Percentiles rank a stretch among this genome's conserved stretches.
These are phyloP conservation scores for Climacium dendroides DNA, from an alignment of 225 moss, liverwort and hornwort species.

Conservation along the genomic window DNA sequence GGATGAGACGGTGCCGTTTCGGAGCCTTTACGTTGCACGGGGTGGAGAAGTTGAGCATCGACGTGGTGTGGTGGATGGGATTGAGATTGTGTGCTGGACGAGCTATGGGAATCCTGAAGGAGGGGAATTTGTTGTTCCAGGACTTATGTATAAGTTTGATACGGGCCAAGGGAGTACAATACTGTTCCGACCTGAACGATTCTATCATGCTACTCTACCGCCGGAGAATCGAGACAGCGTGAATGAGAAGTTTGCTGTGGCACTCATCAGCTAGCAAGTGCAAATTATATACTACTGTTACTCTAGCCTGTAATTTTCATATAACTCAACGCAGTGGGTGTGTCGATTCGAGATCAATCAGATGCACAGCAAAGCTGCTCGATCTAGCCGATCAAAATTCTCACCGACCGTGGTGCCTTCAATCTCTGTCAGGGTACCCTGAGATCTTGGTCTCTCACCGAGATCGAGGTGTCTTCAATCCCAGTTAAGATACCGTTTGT, in stretches of 20 bases:
- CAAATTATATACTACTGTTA: background rate
- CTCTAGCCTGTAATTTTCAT: background rate
- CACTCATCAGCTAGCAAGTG: conserved; percentile 13
- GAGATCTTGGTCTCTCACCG: background rate
- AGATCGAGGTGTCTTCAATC: background rate
- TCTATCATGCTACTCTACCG: conserved; percentile 28
- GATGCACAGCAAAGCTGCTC: background rate
- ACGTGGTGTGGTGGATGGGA: background rate
- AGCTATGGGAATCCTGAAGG: conserved; percentile 10
- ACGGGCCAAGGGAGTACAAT: conserved; percentile 31
- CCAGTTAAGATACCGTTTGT: background rate
- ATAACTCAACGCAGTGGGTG: background rate
- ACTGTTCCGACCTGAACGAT: conserved; percentile 19
- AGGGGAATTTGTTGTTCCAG: conserved; percentile 29
- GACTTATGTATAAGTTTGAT: conserved; percentile 15
- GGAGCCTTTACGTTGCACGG: conserved; percentile 10
- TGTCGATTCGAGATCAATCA: background rate
- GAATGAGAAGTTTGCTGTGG: conserved; percentile 41
- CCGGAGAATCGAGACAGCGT: conserved; percentile 17
- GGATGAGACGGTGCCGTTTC: conserved; percentile 25
- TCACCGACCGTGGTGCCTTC: background rate
- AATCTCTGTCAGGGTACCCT: background rate
- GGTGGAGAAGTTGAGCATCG: conserved; percentile 18
- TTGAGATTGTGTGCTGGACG: conserved; percentile 42
- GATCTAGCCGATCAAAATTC: background rate